Percentiles rank a stretch among this genome's conserved stretches.
Evolutionary conservation across 352 stramenopile species (phyloP).

Genomic region (Globisporangium orthogonon): DNA sequence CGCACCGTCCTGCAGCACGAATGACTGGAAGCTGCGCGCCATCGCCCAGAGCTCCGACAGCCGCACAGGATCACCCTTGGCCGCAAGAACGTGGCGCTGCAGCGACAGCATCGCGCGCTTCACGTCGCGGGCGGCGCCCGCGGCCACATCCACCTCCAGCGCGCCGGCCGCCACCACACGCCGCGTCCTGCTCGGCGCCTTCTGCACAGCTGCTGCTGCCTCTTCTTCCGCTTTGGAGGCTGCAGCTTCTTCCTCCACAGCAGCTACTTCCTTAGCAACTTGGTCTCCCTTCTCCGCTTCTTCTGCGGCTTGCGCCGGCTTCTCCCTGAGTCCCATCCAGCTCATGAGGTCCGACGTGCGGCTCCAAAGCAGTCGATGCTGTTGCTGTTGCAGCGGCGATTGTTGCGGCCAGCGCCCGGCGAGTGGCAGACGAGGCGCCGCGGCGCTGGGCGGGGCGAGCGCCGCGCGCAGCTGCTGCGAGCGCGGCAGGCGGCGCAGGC

Average conservation of each 20-base stretch:
- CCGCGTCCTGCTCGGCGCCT: neutral
- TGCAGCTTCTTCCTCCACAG: neutral
- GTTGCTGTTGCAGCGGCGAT: slow-evolving; percentile 2
- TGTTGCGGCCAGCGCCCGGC: too few species aligned
- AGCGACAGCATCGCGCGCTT: slow-evolving; percentile 18
- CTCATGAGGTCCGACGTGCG: slow-evolving; percentile 24
- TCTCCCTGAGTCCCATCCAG: slow-evolving; percentile 24
- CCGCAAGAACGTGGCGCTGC: slow-evolving; percentile 16
- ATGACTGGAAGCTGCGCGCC: slow-evolving; percentile 21
- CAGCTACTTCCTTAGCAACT: neutral
- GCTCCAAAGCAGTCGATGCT: slow-evolving; percentile 29
- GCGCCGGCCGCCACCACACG: slow-evolving; percentile 5
- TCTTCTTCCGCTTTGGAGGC: too few species aligned
- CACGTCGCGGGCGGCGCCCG: slow-evolving; percentile 5
- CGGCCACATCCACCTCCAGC: slow-evolving; percentile 4
- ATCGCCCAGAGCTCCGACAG: slow-evolving; percentile 24
- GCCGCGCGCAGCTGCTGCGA: too few species aligned
- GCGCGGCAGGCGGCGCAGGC: neutral
- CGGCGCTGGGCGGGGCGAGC: neutral
- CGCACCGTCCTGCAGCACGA: slow-evolving; percentile 15
- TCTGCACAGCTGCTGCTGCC: neutral
- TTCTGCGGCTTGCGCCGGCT: neutral
- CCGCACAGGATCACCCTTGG: slow-evolving; percentile 5
- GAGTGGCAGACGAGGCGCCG: neutral
- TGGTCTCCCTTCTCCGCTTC: neutral